phyloP scores from a whole-genome alignment of 2,329 filamentous ascomycete species.

The Aphanoascus verrucosus region DNA sequence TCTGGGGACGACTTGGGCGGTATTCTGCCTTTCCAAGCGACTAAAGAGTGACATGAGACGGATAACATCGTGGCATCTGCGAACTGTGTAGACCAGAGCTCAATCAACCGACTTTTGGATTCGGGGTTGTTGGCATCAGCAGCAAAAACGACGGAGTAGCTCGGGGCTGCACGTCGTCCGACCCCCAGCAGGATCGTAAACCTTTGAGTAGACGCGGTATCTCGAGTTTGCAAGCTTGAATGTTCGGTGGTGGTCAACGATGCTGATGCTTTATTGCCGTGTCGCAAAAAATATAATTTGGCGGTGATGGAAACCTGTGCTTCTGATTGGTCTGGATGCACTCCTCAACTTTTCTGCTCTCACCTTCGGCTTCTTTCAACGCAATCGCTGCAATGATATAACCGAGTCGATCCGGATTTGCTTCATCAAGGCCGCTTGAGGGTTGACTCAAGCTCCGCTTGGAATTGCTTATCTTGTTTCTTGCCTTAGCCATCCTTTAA shows the following conservation, averaged over 20 bases:
- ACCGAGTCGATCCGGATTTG: not conserved
- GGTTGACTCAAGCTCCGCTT: not conserved
- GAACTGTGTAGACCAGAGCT: constrained; percentile 15
- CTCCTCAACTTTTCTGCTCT: not conserved
- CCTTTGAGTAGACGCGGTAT: too few species aligned
- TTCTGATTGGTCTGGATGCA: constrained; percentile 3
- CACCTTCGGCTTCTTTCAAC: not conserved
- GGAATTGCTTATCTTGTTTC: not conserved
- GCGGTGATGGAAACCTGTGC: not conserved
- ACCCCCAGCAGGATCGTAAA: too few species aligned
- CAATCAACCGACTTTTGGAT: not conserved
- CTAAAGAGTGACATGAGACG: constrained; percentile 54
- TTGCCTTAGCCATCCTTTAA: not conserved
- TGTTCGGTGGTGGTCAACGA: not conserved
- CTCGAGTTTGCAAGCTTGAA: too few species aligned
- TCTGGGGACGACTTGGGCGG: constrained; percentile 40
- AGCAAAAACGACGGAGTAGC: too few species aligned
- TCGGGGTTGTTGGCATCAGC: too few species aligned
- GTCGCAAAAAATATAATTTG: constrained; percentile 9
- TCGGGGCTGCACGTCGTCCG: too few species aligned
- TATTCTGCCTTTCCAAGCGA: constrained; percentile 43
- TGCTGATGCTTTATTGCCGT: not conserved
- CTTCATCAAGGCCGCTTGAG: not conserved
- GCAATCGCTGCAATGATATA: not conserved
- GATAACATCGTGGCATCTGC: constrained; percentile 47